Conservation (phyloP, 306 rosid genomes). For the Psophocarpus tetragonolobus region DNA sequence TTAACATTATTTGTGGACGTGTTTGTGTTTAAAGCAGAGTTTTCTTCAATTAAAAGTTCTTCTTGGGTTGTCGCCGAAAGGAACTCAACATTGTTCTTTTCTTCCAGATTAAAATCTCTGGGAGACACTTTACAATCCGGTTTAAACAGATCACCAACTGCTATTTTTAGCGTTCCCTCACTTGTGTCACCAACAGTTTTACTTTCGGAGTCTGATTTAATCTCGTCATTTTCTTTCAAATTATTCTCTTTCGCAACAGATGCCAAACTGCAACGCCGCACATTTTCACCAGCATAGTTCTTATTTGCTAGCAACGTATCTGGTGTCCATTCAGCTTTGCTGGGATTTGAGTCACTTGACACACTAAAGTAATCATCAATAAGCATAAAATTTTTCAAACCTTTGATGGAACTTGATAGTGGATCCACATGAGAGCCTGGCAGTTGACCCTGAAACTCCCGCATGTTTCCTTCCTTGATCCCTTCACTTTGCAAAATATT, state of each 20-base stretch:
- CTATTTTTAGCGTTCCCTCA: too few species aligned
- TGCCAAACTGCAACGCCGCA: constrained; percentile 30
- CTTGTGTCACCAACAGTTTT: too few species aligned
- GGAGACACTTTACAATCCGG: constrained; percentile 25
- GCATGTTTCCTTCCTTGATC: constrained; percentile 12
- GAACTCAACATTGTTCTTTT: constrained; percentile 23
- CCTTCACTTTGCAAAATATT: constrained; percentile 25
- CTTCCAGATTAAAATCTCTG: constrained; percentile 32
- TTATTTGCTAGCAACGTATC: constrained; percentile 39
- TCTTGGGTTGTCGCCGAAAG: constrained; percentile 34
- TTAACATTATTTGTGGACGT: too few species aligned
- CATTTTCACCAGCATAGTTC: constrained; percentile 19
- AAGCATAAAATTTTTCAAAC: constrained; percentile 23
- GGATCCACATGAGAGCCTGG: neutral
- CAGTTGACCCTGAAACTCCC: neutral
- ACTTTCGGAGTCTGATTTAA: too few species aligned
- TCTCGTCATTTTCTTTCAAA: constrained; percentile 35
- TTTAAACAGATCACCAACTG: too few species aligned
- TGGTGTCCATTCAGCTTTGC: constrained; percentile 36
- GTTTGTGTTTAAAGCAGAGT: too few species aligned
- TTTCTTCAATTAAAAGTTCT: too few species aligned
- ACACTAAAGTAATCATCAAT: constrained; percentile 32
- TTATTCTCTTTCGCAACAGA: constrained; percentile 27
- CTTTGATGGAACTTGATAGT: constrained; percentile 24
- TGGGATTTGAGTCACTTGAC: constrained; percentile 27